Base-by-base conservation (phyloP, 2,329 filamentous ascomycete species). In the Sphaerulina musiva region DNA sequence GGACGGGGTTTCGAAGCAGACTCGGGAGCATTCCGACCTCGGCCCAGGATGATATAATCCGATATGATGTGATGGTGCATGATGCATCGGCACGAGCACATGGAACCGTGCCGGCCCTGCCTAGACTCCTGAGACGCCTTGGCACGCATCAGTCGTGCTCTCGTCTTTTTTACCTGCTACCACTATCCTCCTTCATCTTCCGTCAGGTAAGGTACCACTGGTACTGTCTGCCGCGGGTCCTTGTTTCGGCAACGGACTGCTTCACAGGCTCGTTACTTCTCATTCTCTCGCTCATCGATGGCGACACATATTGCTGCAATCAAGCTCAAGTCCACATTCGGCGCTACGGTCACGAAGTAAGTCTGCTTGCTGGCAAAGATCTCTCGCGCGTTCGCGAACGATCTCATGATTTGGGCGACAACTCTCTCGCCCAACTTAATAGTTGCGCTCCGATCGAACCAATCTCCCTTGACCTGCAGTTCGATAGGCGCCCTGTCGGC, bases 271-370 rank as follows among this genome's bases (percentile, higher is more conserved):
- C 34, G 11, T 40, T 31, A 52, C 34, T 47, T 52, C 36, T 80
- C 76, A 46, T 82, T 80, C 54, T 84, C 79, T 72, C 78, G 79
- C 75, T 87, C 83, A 59, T 87, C 85, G 56, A 87, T 71, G 56
- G 79, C 82, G 49, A 88, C 82, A 64, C 83, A 87, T 63, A 87
- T 72, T 9, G 84, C 85, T 0, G 76, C 80, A 59, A 87, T 78
- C 45, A 87, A 64, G 3, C 81, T 78, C 69, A 85, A 76, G 63
- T 89, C 85, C 6, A 86, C 80, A 12, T 80, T 80, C 0, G 84
- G 81, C 1, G 83, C 83, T 5, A 87, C 76, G 0, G 75, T 76
- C 4, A 88, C 75, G 1, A 75, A 78, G 60, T 88, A 88, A 3
- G 82, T 84, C 70, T 87, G 82, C 70, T 84, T 77, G 8, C 76